Base-by-base conservation (phyloP, 495 filamentous ascomycete species). In the Bacidia rubella region DNA sequence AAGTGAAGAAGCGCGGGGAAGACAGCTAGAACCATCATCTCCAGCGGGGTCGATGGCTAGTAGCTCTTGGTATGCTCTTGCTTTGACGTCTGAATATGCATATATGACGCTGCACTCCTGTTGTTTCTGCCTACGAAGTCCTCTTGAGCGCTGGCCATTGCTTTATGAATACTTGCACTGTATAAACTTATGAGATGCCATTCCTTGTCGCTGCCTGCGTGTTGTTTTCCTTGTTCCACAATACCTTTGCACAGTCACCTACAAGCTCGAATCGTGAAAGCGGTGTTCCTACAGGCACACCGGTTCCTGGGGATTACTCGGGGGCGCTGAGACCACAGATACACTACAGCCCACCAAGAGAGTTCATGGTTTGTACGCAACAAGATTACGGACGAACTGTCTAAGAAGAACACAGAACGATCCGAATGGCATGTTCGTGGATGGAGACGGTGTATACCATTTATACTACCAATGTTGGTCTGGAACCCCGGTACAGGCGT, bases 351-450 rank as follows among this genome's bases (percentile, higher is more conserved):
- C 76, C 77, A 0, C 65, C 66, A 2, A 54, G 58, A 21, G 62
- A 70, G 49, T 81, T 76, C 60, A 79, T 80, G 70, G 57, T 60
- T 19, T 35, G 52, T 32, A n/a, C 5, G 19, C 7, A 15, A 17
- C 2, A 40, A 9, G 15, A 24, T 4, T 2, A 2, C 22, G 17
- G 46, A 35, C 17, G 42, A 12, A 25, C 10, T 51, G 47, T 51
- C 51, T 19, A 57, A 44, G 29, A 40, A 17, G 17, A 19, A 11
- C 1, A 38, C 42, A 62, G 60, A 79, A 80, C 57, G 78, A 80
- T 56, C 76, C 78, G 7, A 79, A 74, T 62, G 76, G 78, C 45
- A 70, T 80, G 54, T 68, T 79, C 26, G 47, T 67, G 2, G 73
- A 75, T 59, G 59, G 62, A 3, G 61, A 68, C 27, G 73, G 69